These are phyloP conservation scores for Aureococcus anophagefferens DNA, from an alignment of 108 stramenopile genomes.

Conservation along the genomic window DNA sequence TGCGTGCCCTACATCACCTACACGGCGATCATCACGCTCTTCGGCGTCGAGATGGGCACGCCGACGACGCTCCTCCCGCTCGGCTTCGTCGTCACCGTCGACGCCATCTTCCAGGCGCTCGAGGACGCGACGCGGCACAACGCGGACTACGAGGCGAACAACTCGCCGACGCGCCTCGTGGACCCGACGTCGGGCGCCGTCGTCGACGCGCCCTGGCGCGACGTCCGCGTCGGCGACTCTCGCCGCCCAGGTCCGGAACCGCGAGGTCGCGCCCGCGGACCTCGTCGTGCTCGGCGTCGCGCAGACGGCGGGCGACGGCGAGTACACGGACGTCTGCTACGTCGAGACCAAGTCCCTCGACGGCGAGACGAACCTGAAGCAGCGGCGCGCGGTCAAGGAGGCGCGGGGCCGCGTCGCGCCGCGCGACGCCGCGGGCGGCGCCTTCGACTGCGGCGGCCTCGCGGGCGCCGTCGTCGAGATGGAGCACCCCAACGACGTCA, in stretches of 20 bases:
- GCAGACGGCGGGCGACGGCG: slow-evolving; percentile 65
- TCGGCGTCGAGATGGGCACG: no score
- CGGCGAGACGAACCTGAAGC: slow-evolving; percentile 94
- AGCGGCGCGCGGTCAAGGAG: slow-evolving; percentile 3
- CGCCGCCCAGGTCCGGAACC: slow-evolving; percentile 70
- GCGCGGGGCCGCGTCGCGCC: no score
- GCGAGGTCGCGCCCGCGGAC: slow-evolving; percentile 87
- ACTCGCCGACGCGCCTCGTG: slow-evolving; percentile 49
- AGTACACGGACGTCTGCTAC: no score
- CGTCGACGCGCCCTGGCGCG: slow-evolving; percentile 8
- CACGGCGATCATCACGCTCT: no score
- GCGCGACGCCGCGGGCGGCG: background rate
- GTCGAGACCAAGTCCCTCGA: slow-evolving; percentile 91
- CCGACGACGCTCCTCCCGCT: no score
- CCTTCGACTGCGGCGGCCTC: no score
- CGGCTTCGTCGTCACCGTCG: no score
- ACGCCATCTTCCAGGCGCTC: no score
- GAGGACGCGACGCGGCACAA: slow-evolving; percentile 76
- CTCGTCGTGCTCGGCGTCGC: slow-evolving; percentile 72
- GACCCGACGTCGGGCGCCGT: slow-evolving; percentile 8
- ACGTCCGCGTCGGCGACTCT: slow-evolving; percentile 69
- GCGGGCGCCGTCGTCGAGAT: no score
- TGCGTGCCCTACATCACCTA: no score
- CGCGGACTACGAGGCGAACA: slow-evolving; percentile 72
- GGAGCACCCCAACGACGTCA: background rate